Evolutionary conservation across 306 rosid genomes (phyloP).

Genomic region (Trichosanthes truncata): DNA sequence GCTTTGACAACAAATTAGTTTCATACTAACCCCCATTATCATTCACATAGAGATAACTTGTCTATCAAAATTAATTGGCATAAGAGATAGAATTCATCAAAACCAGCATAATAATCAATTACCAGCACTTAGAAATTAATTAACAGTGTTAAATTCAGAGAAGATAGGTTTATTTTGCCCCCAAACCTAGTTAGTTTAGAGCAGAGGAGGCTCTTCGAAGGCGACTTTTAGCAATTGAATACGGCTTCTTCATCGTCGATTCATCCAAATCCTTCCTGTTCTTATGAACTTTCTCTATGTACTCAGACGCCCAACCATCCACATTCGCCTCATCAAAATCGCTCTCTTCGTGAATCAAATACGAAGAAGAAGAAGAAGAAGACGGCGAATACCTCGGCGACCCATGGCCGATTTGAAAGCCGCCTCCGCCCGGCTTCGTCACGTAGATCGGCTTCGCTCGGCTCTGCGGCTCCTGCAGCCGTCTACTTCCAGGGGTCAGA

Average conservation of each 20-base stretch:
- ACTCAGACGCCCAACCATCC: slow-evolving; percentile 50
- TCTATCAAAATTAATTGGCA: too few relatives aligned
- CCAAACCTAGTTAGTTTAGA: not conserved
- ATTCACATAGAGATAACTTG: too few relatives aligned
- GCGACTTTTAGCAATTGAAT: not conserved
- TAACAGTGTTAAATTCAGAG: not conserved
- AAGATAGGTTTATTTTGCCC: not conserved
- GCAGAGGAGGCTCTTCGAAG: not conserved
- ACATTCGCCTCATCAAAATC: slow-evolving; percentile 28
- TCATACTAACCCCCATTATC: too few relatives aligned
- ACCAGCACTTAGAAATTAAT: not conserved
- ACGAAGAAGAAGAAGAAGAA: not conserved
- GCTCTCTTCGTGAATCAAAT: slow-evolving; percentile 28
- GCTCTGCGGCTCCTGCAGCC: slow-evolving; percentile 35
- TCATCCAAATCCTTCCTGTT: slow-evolving; percentile 23
- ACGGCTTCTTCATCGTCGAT: not conserved
- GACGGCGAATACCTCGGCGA: not conserved
- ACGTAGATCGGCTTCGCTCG: slow-evolving; percentile 29
- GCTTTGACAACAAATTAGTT: too few relatives aligned
- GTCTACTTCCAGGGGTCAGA: slow-evolving; percentile 6
- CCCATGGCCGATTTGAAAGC: slow-evolving; percentile 5
- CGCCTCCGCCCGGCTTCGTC: slow-evolving; percentile 13
- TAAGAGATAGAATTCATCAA: too few relatives aligned
- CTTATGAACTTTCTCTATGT: slow-evolving; percentile 40
- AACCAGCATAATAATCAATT: not conserved